Conservation (phyloP, 1,284 basidiomycete species). For the Mycosarcoma maydis region DNA sequence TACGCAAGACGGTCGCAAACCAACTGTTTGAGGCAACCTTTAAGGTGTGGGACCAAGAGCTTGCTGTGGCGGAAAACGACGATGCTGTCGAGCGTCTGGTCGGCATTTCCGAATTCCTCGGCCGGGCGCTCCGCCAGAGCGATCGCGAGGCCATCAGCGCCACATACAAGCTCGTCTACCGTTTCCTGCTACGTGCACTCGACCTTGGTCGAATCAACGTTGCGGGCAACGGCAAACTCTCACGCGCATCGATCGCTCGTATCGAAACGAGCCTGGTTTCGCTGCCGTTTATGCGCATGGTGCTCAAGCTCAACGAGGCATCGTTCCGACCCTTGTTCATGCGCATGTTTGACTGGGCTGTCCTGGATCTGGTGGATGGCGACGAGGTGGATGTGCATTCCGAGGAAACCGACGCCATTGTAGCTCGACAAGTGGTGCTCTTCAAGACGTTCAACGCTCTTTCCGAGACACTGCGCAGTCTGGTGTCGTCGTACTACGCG, state of each 20-base stretch:
- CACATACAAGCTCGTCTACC: conserved; percentile 79
- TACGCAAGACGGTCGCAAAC: conserved; percentile 41
- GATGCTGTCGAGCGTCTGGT: conserved; percentile 22
- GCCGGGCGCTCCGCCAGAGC: conserved; percentile 49
- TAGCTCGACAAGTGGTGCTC: conserved; percentile 55
- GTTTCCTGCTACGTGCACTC: conserved; percentile 82
- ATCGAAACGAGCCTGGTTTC: conserved; percentile 70
- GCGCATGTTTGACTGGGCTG: conserved; percentile 94
- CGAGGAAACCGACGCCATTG: conserved; percentile 41
- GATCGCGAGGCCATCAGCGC: conserved; percentile 71
- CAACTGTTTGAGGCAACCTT: conserved; percentile 46
- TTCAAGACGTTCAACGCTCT: conserved; percentile 58
- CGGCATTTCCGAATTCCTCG: conserved; percentile 56
- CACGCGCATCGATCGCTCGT: conserved; percentile 67
- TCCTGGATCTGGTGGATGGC: conserved; percentile 72
- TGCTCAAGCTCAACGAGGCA: conserved; percentile 91
- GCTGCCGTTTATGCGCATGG: conserved; percentile 83
- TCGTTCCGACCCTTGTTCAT: conserved; percentile 93
- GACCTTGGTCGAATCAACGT: conserved; percentile 72
- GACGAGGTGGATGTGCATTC: conserved; percentile 29
- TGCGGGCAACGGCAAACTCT: conserved; percentile 7
- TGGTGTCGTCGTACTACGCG: conserved; percentile 62
- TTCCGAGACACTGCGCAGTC: conserved; percentile 49
- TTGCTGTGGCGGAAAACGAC: conserved; percentile 4
- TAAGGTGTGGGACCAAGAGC: conserved; percentile 49